A percentile compares a stretch with the other conserved stretches of the same genome.
Evolutionary conservation across 805 yeast genomes (phyloP).

Genomic region (Kodamaea laetipori): DNA sequence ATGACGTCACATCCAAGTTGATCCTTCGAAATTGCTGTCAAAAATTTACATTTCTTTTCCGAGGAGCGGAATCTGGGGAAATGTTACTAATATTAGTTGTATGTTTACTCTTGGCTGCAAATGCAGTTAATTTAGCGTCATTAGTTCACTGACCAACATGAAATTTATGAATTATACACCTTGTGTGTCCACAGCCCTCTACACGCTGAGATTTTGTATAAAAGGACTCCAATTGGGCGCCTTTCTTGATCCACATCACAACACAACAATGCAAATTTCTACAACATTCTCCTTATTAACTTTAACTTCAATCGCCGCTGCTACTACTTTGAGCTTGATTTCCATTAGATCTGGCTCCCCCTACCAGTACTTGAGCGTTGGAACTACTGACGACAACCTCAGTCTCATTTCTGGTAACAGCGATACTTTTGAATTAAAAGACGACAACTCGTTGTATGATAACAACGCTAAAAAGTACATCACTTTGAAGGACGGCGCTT

Average conservation of each 20-base stretch:
- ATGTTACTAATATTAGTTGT: no score
- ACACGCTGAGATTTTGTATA: no score
- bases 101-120: no score
- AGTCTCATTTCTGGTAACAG: slow-evolving; percentile 17
- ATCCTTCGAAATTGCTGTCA: no score
- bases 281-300: slow-evolving; percentile 23
- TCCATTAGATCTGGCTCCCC: slow-evolving; percentile 29
- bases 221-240: no score
- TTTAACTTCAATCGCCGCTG: slow-evolving; percentile 26
- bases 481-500: slow-evolving; percentile 14
- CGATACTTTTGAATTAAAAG: slow-evolving; percentile 25
- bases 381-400: slow-evolving; percentile 12
- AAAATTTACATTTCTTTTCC: no score
- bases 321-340: slow-evolving; percentile 24
- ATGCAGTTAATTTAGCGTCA: no score
- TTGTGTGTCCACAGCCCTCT: no score
- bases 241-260: slow-evolving; percentile 11
- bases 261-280: slow-evolving; percentile 17
- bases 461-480: slow-evolving; percentile 19
- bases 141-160: no score
- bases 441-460: slow-evolving; percentile 26
- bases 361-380: slow-evolving; percentile 23
- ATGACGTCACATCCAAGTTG: no score
- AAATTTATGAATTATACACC: no score
- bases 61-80: no score